Conservation (phyloP, 805 yeast genomes). For the Ogataea chonburiensis region DNA sequence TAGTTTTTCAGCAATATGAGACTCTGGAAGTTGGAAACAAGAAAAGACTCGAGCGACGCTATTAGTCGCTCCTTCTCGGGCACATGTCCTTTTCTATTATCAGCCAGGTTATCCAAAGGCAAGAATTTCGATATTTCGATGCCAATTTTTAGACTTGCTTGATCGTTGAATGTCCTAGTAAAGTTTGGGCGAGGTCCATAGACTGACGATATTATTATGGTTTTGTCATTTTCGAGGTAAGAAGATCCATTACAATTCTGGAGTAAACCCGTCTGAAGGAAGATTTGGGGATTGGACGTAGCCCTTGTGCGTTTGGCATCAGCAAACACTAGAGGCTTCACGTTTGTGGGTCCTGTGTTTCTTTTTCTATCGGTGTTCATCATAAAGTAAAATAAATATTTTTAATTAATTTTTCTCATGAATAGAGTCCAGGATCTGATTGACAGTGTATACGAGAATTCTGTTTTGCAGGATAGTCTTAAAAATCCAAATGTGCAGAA, state of each 20-base stretch:
- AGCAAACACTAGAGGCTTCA: conserved; percentile 48
- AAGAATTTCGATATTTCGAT: conserved; percentile 48
- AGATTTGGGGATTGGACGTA: conserved; percentile 35
- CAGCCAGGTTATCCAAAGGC: conserved; percentile 19
- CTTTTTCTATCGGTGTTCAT: conserved; percentile 67
- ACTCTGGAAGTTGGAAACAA: conserved; percentile 34
- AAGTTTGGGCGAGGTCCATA: conserved; percentile 84
- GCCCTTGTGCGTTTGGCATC: conserved; percentile 17
- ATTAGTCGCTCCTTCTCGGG: conserved; percentile 16
- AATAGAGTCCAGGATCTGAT: conserved; percentile 4
- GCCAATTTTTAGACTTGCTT: conserved; percentile 29
- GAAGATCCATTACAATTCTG: conserved; percentile 81
- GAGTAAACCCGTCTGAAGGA: conserved; percentile 61
- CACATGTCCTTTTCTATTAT: conserved; percentile 37
- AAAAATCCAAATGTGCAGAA: conserved; percentile 10
- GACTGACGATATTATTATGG: conserved; percentile 64
- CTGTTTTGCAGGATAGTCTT: conserved; percentile 10
- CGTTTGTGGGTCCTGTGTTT: conserved; percentile 76
- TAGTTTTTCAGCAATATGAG: conserved; percentile 64
- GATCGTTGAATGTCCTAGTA: conserved; percentile 32
- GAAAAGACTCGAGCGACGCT: conserved; percentile 40
- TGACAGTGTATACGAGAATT: not conserved
- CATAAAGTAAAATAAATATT: conserved; percentile 2
- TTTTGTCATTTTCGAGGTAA: conserved; percentile 65
- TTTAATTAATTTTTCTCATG: conserved; percentile 7